phyloP scores from a whole-genome alignment of 768 basidiomycete species.

The Suillus ampliporus region DNA sequence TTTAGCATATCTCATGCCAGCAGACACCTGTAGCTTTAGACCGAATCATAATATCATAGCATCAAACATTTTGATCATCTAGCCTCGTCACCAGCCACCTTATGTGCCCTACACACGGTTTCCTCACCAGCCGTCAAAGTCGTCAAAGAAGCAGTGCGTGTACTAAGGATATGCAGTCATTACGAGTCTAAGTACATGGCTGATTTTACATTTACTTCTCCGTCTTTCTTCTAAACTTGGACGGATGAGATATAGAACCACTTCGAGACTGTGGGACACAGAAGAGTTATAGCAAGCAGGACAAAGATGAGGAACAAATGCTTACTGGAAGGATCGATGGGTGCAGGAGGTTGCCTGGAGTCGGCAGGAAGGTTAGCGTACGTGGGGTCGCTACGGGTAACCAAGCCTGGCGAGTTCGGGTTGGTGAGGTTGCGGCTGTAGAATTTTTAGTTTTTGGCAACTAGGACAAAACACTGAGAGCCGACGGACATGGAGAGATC shows the following conservation, averaged over 20 bases:
- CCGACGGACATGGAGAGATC: constrained; percentile 85
- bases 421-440: constrained; percentile 81
- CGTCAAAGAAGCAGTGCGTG: background rate
- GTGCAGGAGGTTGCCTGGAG: constrained; percentile 83
- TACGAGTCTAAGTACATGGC: background rate
- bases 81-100: background rate
- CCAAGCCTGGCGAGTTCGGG: constrained; percentile 73
- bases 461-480: background rate
- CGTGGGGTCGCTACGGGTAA: constrained; percentile 61
- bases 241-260: constrained; percentile 96
- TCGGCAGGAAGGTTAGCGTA: constrained; percentile 76
- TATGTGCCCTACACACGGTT: background rate
- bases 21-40: constrained; percentile 33
- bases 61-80: background rate
- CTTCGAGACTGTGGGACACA: constrained; percentile 66
- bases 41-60: background rate
- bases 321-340: constrained; percentile 90
- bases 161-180: background rate
- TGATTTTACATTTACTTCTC: background rate
- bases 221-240: constrained; percentile 56
- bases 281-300: constrained; percentile 17
- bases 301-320: constrained; percentile 12
- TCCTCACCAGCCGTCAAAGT: background rate
- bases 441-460: constrained; percentile 13
- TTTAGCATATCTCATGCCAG: constrained; percentile 20